Conservation (phyloP, 2,329 filamentous ascomycete genomes). For the Pseudovirgaria hyperparasitica region DNA sequence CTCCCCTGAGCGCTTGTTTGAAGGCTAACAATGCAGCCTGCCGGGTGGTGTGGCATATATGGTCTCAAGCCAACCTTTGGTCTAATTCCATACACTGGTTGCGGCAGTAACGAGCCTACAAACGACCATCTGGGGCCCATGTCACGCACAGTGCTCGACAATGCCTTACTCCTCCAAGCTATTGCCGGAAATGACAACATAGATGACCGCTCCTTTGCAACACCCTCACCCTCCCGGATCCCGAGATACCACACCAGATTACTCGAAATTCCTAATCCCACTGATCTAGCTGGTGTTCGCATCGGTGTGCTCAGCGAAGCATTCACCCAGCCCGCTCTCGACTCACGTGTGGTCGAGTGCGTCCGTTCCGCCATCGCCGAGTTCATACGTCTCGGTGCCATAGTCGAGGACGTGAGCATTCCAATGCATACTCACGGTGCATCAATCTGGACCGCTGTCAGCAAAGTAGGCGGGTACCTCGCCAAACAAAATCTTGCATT, state of each 20-base stretch:
- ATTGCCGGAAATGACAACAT: slow-evolving; percentile 38
- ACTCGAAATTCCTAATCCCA: slow-evolving; percentile 4
- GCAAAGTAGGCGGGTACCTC: slow-evolving; percentile 30
- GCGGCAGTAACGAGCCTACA: slow-evolving; percentile 35
- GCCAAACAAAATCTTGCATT: slow-evolving; percentile 26
- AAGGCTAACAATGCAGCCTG: too few relatives aligned
- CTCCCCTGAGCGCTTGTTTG: too few relatives aligned
- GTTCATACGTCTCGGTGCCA: slow-evolving; percentile 35
- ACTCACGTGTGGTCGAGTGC: slow-evolving; percentile 26
- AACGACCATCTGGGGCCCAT: slow-evolving; percentile 40
- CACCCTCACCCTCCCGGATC: slow-evolving; percentile 13
- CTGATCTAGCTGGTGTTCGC: slow-evolving; percentile 14
- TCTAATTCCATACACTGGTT: slow-evolving; percentile 39
- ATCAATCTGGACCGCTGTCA: slow-evolving; percentile 36
- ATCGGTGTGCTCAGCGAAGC: slow-evolving; percentile 20
- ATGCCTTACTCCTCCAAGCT: slow-evolving; percentile 29
- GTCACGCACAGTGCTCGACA: slow-evolving; percentile 29
- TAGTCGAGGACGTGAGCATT: slow-evolving; percentile 37
- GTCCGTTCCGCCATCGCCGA: slow-evolving; percentile 30
- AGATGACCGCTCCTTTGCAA: slow-evolving; percentile 28
- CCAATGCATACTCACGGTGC: slow-evolving; percentile 36
- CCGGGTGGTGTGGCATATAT: slow-evolving; percentile 23
- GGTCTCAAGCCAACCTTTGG: slow-evolving; percentile 41
- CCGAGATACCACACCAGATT: slow-evolving; percentile 17
- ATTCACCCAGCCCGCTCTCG: slow-evolving; percentile 18